phyloP scores from a whole-genome alignment of 1,139 yeast species.

The Diutina neorugosa region DNA sequence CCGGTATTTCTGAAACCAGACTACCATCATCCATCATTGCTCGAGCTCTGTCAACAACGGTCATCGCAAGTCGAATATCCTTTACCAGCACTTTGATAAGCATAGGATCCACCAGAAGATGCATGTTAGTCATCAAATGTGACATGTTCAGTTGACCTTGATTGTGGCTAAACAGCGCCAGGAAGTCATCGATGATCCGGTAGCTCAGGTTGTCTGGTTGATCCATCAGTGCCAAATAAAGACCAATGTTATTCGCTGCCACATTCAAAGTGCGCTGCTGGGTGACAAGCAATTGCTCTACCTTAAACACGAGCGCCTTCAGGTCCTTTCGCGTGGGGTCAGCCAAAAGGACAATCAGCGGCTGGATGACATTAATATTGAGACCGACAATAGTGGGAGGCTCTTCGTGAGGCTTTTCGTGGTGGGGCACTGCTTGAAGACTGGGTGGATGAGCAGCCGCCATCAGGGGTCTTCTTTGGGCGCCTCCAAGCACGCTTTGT shows the following conservation, averaged over 20 bases:
- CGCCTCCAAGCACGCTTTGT: neutral
- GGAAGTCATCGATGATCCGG: conserved; percentile 81
- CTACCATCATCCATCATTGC: conserved; percentile 14
- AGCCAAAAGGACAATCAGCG: conserved; percentile 70
- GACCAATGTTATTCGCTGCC: conserved; percentile 71
- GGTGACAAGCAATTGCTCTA: conserved; percentile 65
- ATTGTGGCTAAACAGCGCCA: conserved; percentile 66
- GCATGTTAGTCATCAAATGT: conserved; percentile 49
- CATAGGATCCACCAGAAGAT: conserved; percentile 69
- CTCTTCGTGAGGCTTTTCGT: neutral
- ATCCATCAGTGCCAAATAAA: conserved; percentile 76
- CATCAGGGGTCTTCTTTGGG: neutral
- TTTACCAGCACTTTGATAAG: conserved; percentile 72
- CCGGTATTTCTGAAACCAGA: neutral
- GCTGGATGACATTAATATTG: conserved; percentile 63
- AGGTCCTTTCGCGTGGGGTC: conserved; percentile 60
- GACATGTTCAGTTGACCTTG: conserved; percentile 50
- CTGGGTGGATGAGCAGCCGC: neutral
- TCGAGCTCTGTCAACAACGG: conserved; percentile 62
- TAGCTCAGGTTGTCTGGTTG: conserved; percentile 45
- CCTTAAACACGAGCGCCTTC: conserved; percentile 84
- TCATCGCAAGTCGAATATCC: conserved; percentile 72
- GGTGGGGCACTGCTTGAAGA: neutral
- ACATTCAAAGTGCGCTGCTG: conserved; percentile 56
- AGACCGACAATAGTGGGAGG: conserved; percentile 26